Evolutionary conservation across 179 eudicot genomes (phyloP).

Genomic region (Camellia oleifera): DNA sequence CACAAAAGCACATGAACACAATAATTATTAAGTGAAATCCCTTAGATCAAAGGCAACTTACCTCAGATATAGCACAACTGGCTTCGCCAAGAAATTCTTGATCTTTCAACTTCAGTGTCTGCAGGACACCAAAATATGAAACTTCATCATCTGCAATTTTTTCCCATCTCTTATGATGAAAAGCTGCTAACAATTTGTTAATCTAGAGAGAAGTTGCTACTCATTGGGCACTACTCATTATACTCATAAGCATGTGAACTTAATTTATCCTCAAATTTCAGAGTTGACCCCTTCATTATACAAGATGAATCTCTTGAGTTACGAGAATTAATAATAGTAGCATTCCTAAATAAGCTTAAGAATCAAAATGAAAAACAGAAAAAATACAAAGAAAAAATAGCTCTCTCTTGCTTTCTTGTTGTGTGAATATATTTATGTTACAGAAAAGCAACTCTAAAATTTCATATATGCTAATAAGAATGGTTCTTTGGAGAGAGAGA

Average conservation of each 20-base stretch:
- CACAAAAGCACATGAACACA: background rate
- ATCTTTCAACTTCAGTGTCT: conserved; percentile 67
- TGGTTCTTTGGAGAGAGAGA: no score
- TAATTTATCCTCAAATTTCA: background rate
- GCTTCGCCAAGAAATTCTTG: conserved; percentile 96
- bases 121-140: conserved; percentile 14
- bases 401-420: no score
- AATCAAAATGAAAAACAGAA: no score
- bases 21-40: background rate
- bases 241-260: background rate
- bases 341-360: no score
- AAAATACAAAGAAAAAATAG: no score
- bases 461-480: no score
- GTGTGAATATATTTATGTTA: no score
- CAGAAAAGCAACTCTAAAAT: no score
- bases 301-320: background rate
- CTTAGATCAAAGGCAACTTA: conserved; percentile 24
- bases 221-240: background rate
- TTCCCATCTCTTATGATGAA: background rate
- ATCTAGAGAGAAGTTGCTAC: background rate
- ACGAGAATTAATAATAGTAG: no score
- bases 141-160: background rate
- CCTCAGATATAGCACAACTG: conserved; percentile 77
- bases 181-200: background rate
- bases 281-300: background rate